Percentiles rank a stretch among this genome's conserved stretches.
phyloP scores from a whole-genome alignment of 2,329 filamentous ascomycete genomes.

The Setomelanomma holmii region DNA sequence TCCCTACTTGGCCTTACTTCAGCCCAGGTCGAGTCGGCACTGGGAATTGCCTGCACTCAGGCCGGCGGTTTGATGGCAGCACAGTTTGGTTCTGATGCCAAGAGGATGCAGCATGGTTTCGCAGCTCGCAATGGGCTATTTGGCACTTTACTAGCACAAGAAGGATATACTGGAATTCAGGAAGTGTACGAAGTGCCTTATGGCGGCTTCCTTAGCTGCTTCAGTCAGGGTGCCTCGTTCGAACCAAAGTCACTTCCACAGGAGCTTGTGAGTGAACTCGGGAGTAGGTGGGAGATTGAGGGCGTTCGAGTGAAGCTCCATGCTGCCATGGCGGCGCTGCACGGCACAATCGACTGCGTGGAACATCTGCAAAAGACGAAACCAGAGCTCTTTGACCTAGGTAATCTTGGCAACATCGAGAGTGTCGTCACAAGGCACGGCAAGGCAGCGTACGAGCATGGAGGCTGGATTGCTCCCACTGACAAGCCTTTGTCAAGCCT shows the following conservation, averaged over 20 bases:
- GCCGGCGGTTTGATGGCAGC: not conserved
- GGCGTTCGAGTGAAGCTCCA: not conserved
- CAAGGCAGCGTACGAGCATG: not conserved
- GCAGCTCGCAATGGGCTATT: not conserved
- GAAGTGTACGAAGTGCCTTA: not conserved
- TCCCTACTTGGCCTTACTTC: not conserved
- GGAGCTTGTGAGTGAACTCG: not conserved
- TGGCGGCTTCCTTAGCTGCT: not conserved
- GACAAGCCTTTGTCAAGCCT: not conserved
- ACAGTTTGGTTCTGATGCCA: not conserved
- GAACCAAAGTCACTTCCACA: not conserved
- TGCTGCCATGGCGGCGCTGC: not conserved
- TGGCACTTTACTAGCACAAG: not conserved
- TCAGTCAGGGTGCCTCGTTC: not conserved
- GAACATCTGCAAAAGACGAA: not conserved
- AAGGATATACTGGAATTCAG: not conserved
- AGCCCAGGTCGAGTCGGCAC: not conserved
- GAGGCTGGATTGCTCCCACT: not conserved
- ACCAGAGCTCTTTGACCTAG: not conserved
- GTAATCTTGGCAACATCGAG: not conserved
- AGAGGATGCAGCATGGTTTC: conserved; percentile 1
- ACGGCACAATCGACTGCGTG: not conserved
- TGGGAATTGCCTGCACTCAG: not conserved
- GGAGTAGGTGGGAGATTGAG: not conserved
- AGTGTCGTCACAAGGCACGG: not conserved